Evolutionary conservation across 225 moss, liverwort and hornwort genomes (phyloP), one percentile per base, ranked within the genome.

Genomic region (Takakia lepidozioides): DNA sequence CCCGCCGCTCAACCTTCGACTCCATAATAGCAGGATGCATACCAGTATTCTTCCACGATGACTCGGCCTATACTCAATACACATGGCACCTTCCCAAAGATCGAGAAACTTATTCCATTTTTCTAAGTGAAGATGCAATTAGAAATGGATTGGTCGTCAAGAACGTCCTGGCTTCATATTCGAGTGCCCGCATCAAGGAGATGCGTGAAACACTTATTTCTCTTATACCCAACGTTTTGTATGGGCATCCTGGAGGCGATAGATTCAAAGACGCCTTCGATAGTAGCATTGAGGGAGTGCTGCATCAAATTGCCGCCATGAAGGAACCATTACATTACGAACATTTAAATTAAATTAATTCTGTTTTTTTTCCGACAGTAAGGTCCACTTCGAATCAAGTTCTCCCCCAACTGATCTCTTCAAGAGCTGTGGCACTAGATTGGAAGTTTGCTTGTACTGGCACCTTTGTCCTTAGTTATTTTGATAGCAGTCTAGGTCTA

Each of bases 1-100:
- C 92, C 4, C 71, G 92, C 21, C 76, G 92, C 29, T 92, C 92
- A 10, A 85, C 84, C 4, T 85, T 92, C 44, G 92, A 92, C 51
- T 92, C 86, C 10, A 54, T 92, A 8, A 74, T 92, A 25, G 63
- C 92, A 25, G 92, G 92, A 10, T 72, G 86, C 43, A 87, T 92
- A 28, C 92, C 92, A 9, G 92, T 92, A 3, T 63, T 87, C 30
- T 92, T 92, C 41, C 74, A 85, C 53, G 30, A 61, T 27, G 65
- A 85, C 43, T 52, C 92, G 0, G 84, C 84, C 9, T 56, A 80
- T 62, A 70, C 61, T 2, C 92, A 92, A 44, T 92, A 92, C 28
- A 39, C 64, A 10, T 92, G 92, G 92, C 92, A 92, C 29, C 61
- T 92, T 19, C 84, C 85, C 2, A 46, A 62, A 45, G 76, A 87